Percentiles rank a stretch among this genome's conserved stretches.
phyloP scores from a whole-genome alignment of 805 yeast species.

The Candida berthetii region DNA sequence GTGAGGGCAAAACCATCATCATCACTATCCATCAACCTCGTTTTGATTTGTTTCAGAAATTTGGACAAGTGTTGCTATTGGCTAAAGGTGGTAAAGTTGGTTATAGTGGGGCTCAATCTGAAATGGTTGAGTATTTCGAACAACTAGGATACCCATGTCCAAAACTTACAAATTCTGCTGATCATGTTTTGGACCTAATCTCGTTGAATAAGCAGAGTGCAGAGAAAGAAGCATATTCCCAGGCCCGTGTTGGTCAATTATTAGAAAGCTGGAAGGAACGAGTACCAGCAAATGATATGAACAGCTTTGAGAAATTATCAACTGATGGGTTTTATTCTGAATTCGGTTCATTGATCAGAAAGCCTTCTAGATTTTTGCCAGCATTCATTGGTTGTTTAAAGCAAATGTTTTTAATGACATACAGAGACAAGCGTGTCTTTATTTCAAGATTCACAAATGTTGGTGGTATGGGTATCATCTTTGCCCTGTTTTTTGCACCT shows the following conservation, averaged over 20 bases:
- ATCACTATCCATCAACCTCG: slow-evolving; percentile 85
- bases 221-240: slow-evolving; percentile 10
- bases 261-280: slow-evolving; percentile 9
- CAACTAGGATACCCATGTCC: slow-evolving; percentile 53
- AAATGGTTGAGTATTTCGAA: slow-evolving; percentile 43
- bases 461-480: slow-evolving; percentile 60
- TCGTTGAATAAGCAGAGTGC: slow-evolving; percentile 29
- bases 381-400: slow-evolving; percentile 14
- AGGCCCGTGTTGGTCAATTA: slow-evolving; percentile 9
- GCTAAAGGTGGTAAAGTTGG: slow-evolving; percentile 76
- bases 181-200: slow-evolving; percentile 65
- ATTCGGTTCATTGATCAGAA: slow-evolving; percentile 10
- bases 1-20: slow-evolving; percentile 63
- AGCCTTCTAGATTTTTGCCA: slow-evolving; percentile 10
- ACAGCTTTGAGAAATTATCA: neutral
- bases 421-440: slow-evolving; percentile 48
- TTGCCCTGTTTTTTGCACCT: slow-evolving; percentile 65
- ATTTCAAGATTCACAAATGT: slow-evolving; percentile 63
- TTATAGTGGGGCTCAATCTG: slow-evolving; percentile 54
- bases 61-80: slow-evolving; percentile 68
- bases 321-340: slow-evolving; percentile 6
- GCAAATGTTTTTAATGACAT: slow-evolving; percentile 21
- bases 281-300: neutral
- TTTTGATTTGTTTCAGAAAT: slow-evolving; percentile 54
- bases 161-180: slow-evolving; percentile 62